These are phyloP conservation scores for Talaromyces atroroseus DNA, from an alignment of 2,329 filamentous ascomycete genomes.

Conservation along the genomic window DNA sequence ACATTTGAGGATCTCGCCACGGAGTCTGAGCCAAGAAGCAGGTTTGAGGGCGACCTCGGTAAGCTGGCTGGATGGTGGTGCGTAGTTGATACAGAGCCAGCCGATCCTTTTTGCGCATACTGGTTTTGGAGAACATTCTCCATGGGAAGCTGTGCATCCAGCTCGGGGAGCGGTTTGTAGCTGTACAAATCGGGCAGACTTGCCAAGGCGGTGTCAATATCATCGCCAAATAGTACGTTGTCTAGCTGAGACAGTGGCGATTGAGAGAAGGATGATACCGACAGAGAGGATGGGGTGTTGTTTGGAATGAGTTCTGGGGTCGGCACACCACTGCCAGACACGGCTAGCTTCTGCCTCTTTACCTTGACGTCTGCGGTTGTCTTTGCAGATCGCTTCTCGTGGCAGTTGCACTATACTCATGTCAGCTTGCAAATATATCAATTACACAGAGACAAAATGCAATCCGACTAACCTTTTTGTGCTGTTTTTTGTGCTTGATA, in stretches of 20 bases:
- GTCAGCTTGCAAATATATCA: constrained; percentile 15
- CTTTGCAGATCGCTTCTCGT: constrained; percentile 24
- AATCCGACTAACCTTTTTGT: constrained; percentile 32
- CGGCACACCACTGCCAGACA: background rate
- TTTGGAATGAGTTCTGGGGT: background rate
- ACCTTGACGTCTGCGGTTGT: background rate
- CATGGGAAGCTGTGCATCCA: background rate
- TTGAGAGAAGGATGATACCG: constrained; percentile 1
- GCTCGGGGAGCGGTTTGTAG: background rate
- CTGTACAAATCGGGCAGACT: background rate
- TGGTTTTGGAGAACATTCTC: background rate
- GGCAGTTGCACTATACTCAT: constrained; percentile 33
- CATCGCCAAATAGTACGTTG: background rate
- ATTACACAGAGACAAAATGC: background rate
- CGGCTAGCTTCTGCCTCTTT: background rate
- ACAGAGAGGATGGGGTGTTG: background rate
- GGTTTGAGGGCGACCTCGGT: background rate
- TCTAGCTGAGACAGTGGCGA: constrained; percentile 1
- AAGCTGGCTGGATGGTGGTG: background rate
- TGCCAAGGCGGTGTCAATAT: constrained; percentile 1
- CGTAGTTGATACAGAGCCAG: background rate
- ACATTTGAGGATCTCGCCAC: background rate
- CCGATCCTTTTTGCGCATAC: background rate
- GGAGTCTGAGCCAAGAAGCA: background rate
- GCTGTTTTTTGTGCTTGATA: constrained; percentile 40